phyloP scores from a whole-genome alignment of 129 eudicot genomes.

The Pittosporum tobira region DNA sequence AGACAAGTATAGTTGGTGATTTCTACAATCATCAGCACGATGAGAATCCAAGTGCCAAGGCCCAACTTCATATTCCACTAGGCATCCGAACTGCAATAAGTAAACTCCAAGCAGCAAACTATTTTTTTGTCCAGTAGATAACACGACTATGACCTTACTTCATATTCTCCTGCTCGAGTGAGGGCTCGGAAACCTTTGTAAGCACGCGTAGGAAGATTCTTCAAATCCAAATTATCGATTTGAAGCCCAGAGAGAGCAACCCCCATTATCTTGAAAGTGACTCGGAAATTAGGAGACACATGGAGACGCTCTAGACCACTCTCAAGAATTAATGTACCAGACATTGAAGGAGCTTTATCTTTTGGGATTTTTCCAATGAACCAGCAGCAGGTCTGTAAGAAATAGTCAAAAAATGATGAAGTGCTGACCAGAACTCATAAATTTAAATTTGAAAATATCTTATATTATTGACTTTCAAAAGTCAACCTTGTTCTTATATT shows the following conservation, averaged over 20 bases:
- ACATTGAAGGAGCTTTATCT: slow-evolving; percentile 79
- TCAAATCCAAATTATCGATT: slow-evolving; percentile 61
- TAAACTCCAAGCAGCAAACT: not conserved
- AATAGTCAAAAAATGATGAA: not conserved
- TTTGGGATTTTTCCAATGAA: slow-evolving; percentile 75
- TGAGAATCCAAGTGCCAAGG: not conserved
- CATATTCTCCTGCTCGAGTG: slow-evolving; percentile 66
- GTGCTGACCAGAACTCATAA: no score
- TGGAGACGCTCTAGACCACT: slow-evolving; percentile 62
- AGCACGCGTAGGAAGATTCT: slow-evolving; percentile 61
- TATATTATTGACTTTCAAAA: no score
- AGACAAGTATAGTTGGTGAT: not conserved
- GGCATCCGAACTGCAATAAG: not conserved
- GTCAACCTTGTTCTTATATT: not conserved
- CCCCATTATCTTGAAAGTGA: slow-evolving; percentile 70
- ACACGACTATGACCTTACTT: slow-evolving; percentile 54
- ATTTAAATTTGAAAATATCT: no score
- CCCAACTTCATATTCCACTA: not conserved
- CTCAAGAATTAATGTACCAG: slow-evolving; percentile 72
- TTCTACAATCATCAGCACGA: not conserved
- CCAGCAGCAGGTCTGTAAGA: slow-evolving; percentile 77
- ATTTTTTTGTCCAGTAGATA: not conserved
- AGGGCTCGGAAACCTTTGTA: slow-evolving; percentile 88
- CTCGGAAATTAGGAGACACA: slow-evolving; percentile 72
- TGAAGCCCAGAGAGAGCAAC: slow-evolving; percentile 87